Evolutionary conservation across 495 filamentous ascomycete species (phyloP), one percentile per base, ranked within the genome.

Genomic region (Penicillium bovifimosum): DNA sequence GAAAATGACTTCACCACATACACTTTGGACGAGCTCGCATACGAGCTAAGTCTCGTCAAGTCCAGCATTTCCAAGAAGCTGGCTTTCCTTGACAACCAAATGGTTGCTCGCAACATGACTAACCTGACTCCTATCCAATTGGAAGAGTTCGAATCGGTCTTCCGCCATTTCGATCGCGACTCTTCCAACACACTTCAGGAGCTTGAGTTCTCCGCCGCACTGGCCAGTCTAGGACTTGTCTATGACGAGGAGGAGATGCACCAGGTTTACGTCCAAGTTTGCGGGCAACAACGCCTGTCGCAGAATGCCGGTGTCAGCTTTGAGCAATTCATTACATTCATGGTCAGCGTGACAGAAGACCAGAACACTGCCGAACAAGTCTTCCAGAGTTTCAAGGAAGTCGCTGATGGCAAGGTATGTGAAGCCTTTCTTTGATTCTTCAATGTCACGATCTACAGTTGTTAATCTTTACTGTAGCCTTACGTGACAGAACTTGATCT

Each of bases 1-100:
- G 93, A 98, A 65, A 98, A 98, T 68, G 93, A 98, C 69, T 96
- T 92, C 71, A 98, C 93, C 5, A 96, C 92, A 2, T 96, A 96
- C 72, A 95, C 90, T 9, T 89, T 96, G 61, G 93, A 98, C 65
- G 93, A 98, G 66, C 80, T 98, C 16, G 83, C 83, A 40, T 98
- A 98, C 76, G 93, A 98, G 66, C 78, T 96, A 33, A 87, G 87
- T 6, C 79, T 98, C 5, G 93, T 96, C 27, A 88, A 87, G 53
- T 85, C 86, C 13, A 91, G 86, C 26, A 93, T 98, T 35, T 84
- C 86, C 39, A 96, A 96, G 73, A 97, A 97, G 70, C 79, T 98
- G 28, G 82, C 88, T 24, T 98, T 98, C 75, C 78, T 98, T 27
- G 93, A 98, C 59, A 98, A 98, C 72, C 93, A 98, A 70, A 85